These are phyloP conservation scores for Rutstroemia sp. DNA, from an alignment of 2,329 filamentous ascomycete genomes.

Conservation along the genomic window DNA sequence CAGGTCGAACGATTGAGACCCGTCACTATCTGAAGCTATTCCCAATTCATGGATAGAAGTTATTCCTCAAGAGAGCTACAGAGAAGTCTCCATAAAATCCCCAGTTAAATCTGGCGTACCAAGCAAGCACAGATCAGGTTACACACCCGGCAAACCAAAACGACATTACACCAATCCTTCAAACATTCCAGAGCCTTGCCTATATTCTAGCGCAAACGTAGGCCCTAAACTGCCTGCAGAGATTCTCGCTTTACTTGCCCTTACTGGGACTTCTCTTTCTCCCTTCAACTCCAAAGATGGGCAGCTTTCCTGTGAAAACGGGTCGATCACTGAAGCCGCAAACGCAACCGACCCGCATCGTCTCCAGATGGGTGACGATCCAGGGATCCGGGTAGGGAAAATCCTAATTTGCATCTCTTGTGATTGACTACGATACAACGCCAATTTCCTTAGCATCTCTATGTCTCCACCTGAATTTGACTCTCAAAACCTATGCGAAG, in stretches of 20 bases:
- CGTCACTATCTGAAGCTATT: conserved; percentile 6
- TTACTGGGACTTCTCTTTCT: neutral
- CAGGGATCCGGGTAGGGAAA: neutral
- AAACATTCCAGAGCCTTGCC: neutral
- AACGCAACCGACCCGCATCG: neutral
- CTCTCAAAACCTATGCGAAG: neutral
- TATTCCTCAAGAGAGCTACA: neutral
- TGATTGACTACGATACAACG: neutral
- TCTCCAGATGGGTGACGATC: neutral
- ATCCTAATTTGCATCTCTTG: neutral
- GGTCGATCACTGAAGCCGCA: no score
- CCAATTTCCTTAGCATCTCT: neutral
- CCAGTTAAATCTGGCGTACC: neutral
- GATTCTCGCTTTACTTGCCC: neutral
- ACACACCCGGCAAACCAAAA: neutral
- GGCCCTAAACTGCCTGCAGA: neutral
- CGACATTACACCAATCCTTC: neutral
- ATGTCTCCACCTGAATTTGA: neutral
- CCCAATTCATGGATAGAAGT: conserved; percentile 5
- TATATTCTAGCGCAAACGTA: no score
- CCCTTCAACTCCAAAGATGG: no score
- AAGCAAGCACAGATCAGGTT: neutral
- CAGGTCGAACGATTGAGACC: neutral
- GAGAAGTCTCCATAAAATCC: conserved; percentile 3
- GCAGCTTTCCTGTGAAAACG: no score